Conservation (phyloP, 192 early-diverging fungal species). For the Entomortierella chlamydospora region DNA sequence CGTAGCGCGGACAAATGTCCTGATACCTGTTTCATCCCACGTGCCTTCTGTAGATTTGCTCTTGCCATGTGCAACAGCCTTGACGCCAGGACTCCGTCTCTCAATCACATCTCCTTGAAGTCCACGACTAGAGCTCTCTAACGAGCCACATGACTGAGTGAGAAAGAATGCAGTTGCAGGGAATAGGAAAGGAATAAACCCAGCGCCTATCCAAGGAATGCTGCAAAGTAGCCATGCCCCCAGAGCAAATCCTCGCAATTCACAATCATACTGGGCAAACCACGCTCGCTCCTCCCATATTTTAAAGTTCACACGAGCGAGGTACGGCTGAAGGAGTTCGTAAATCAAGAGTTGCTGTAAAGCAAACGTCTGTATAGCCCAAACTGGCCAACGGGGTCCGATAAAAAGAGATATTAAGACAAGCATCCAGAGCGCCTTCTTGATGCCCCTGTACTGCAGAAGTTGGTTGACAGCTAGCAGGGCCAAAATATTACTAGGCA, state of each 20-base stretch:
- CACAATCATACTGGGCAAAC: constrained; percentile 9
- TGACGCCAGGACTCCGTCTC: constrained; percentile 18
- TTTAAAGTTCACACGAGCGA: constrained; percentile 27
- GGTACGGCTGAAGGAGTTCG: constrained; percentile 41
- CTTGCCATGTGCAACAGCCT: constrained; percentile 14
- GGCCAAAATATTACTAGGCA: neutral
- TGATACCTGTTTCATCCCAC: constrained; percentile 18
- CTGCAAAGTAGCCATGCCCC: constrained; percentile 28
- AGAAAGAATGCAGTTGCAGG: constrained; percentile 24
- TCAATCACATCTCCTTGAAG: constrained; percentile 25
- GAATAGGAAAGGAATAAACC: constrained; percentile 18
- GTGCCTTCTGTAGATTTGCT: constrained; percentile 9
- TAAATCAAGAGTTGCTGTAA: constrained; percentile 39
- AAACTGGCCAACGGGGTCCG: constrained; percentile 13
- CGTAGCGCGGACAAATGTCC: constrained; percentile 15
- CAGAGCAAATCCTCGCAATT: constrained; percentile 31
- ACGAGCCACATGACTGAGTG: constrained; percentile 30
- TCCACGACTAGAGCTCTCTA: constrained; percentile 13
- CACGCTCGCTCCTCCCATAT: constrained; percentile 42
- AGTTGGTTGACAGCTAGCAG: constrained; percentile 8
- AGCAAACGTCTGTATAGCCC: constrained; percentile 4
- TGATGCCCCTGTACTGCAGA: constrained; percentile 9
- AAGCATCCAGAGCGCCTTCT: neutral
- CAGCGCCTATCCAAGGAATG: constrained; percentile 28
- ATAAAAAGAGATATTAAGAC: neutral